Percentiles rank a stretch among this genome's conserved stretches.
Evolutionary conservation across 176 grass and related monocot species (phyloP).

Genomic region (Dactylis glomerata): DNA sequence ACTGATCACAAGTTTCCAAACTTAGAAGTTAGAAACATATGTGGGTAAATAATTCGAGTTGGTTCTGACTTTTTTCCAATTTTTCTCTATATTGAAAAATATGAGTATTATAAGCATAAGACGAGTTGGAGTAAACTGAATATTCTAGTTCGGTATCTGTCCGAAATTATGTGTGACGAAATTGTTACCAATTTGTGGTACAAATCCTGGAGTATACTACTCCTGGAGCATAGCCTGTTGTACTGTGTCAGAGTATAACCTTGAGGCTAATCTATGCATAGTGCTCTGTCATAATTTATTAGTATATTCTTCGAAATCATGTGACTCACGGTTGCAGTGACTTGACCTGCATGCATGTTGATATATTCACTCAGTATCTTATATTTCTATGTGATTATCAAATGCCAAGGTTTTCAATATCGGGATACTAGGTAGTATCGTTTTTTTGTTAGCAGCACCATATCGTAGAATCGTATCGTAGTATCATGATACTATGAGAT

Average conservation of each 20-base stretch:
- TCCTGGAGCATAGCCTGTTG: not conserved
- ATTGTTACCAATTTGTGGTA: not conserved
- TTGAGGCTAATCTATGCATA: not conserved
- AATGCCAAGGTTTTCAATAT: not conserved
- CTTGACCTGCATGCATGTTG: slow-evolving; percentile 16
- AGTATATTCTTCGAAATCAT: slow-evolving; percentile 8
- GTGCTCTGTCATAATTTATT: not conserved
- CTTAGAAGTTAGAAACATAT: not conserved
- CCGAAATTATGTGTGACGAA: not conserved
- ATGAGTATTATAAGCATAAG: no score
- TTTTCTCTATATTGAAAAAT: not conserved
- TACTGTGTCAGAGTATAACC: not conserved
- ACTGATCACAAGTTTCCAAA: not conserved
- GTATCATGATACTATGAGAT: no score
- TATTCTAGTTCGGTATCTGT: not conserved
- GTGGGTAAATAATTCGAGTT: not conserved
- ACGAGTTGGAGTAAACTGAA: no score
- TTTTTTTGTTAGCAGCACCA: no score
- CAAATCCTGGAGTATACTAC: not conserved
- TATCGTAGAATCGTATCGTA: no score
- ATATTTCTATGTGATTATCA: not conserved
- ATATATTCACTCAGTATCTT: slow-evolving; percentile 11
- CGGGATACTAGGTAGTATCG: no score
- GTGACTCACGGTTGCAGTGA: slow-evolving; percentile 24
- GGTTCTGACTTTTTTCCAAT: not conserved